Evolutionary conservation across 2,329 filamentous ascomycete genomes (phyloP).

Genomic region (Scorias spongiosa): DNA sequence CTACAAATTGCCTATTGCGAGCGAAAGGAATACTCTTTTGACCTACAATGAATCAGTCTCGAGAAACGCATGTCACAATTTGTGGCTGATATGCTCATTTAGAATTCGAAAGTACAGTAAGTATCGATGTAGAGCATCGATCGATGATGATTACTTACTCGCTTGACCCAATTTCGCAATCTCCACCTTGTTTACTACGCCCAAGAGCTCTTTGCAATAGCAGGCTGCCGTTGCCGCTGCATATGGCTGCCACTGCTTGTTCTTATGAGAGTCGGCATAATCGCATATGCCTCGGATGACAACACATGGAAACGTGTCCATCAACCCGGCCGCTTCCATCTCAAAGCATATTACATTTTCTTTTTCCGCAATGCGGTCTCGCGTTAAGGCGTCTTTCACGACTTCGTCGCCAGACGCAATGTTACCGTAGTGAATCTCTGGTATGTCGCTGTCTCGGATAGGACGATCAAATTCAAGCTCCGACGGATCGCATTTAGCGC

Average conservation of each 20-base stretch:
- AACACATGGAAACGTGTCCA: conserved; percentile 7
- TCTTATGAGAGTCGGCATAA: conserved; percentile 15
- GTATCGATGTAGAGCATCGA: too few relatives aligned
- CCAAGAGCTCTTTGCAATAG: conserved; percentile 8
- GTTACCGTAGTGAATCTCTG: conserved; percentile 5
- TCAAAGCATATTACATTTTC: conserved; percentile 5
- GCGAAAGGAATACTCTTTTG: conserved; percentile 14
- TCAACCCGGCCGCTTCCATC: conserved; percentile 7
- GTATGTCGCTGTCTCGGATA: neutral
- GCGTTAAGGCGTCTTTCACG: conserved; percentile 4
- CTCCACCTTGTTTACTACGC: too few relatives aligned
- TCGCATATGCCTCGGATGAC: conserved; percentile 11
- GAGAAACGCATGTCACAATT: too few relatives aligned
- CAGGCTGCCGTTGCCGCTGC: conserved; percentile 16
- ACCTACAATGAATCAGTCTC: too few relatives aligned
- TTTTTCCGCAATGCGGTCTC: neutral
- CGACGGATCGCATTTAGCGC: neutral
- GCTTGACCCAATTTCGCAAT: too few relatives aligned
- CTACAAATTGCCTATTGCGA: conserved; percentile 15
- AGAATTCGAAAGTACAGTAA: too few relatives aligned
- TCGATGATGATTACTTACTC: too few relatives aligned
- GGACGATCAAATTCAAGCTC: neutral
- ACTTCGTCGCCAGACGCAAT: conserved; percentile 7
- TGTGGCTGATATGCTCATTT: too few relatives aligned
- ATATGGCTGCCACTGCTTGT: conserved; percentile 16